Base-by-base conservation (phyloP, 2,329 filamentous ascomycete genomes). In the Botrytis porri region DNA sequence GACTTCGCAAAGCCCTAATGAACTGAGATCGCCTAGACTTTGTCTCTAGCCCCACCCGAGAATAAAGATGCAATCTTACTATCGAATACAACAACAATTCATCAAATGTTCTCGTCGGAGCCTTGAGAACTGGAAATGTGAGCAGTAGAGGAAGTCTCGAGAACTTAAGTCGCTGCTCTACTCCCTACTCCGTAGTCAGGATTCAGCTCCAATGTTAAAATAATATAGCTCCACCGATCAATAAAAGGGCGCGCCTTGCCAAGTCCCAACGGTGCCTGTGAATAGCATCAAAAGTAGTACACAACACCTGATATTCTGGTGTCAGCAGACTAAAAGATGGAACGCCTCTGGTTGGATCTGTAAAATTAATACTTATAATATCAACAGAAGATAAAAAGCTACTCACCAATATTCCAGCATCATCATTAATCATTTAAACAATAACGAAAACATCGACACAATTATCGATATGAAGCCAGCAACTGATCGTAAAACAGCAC, bases 381-480 rank as follows among this genome's bases (percentile, higher is more conserved):
- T 54, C 9, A 54, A 29, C 5, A 29, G 16, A 39, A 39, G 16
- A 39, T 39, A 67, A 25, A 22, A 32, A 51, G 48, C 7, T 51
- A 37, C 20, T 37, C 7, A 51, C 64, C 29, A n/a, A 39, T 4
- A 54, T 39, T 20, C 48, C 35, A 39, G 45, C 32, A 67, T 67
- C 45, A 29, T 41, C 25, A 32, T 41, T 35, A 54, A 39, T n/a
- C 22, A 37, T 35, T 43, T 10, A 29, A 35, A 14, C 41, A 32
- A 35, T 35, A 25, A 35, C 63, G 29, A n/a, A n/a, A 35, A 20
- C n/a, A 12, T 48, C 64, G 22, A 20, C 16, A 20, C 25, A 57
- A 39, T 35, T 39, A 29, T 29, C 35, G 39, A 67, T 18, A 67
- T 67, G 64, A 67, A 67, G 45, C 18, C 45, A 54, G 64, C 64